These are phyloP conservation scores for Wickerhamomyces mucosus DNA, from an alignment of 805 yeast species.

Conservation along the genomic window DNA sequence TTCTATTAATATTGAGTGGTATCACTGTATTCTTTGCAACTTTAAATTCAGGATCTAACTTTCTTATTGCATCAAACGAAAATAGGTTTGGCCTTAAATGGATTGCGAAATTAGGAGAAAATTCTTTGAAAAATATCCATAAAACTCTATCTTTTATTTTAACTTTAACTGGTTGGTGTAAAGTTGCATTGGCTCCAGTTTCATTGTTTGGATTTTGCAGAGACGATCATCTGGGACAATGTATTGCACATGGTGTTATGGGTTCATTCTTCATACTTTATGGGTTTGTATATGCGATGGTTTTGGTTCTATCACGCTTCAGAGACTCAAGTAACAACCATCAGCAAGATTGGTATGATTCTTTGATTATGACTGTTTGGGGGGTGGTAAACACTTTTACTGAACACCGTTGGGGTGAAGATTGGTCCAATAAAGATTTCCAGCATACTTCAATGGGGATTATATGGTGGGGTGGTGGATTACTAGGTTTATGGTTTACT, in stretches of 20 bases:
- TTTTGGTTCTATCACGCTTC: conserved; percentile 70
- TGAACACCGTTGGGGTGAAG: conserved; percentile 90
- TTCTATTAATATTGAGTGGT: conserved; percentile 38
- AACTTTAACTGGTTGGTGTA: conserved; percentile 65
- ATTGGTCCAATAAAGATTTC: conserved; percentile 91
- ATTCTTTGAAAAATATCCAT: conserved; percentile 26
- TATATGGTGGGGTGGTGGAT: conserved; percentile 93
- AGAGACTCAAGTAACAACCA: conserved; percentile 38
- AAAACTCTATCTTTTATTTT: conserved; percentile 36
- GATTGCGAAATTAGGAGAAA: conserved; percentile 29
- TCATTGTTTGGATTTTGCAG: conserved; percentile 85
- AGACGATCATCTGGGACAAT: conserved; percentile 79
- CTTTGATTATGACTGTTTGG: conserved; percentile 74
- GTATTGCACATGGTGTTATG: conserved; percentile 96
- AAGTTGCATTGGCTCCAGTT: conserved; percentile 71
- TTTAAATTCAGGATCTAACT: conserved; percentile 42
- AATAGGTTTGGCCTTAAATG: conserved; percentile 20
- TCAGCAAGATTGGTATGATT: conserved; percentile 83
- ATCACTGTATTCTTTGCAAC: conserved; percentile 45
- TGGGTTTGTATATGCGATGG: conserved; percentile 60
- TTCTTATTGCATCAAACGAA: conserved; percentile 17
- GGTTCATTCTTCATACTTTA: conserved; percentile 80
- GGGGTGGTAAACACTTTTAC: conserved; percentile 93
- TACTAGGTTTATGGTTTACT: conserved; percentile 72
- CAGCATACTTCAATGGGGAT: conserved; percentile 97